These are phyloP conservation scores for Ustilago trichophora DNA, from an alignment of 1,284 basidiomycete species.

Conservation along the genomic window DNA sequence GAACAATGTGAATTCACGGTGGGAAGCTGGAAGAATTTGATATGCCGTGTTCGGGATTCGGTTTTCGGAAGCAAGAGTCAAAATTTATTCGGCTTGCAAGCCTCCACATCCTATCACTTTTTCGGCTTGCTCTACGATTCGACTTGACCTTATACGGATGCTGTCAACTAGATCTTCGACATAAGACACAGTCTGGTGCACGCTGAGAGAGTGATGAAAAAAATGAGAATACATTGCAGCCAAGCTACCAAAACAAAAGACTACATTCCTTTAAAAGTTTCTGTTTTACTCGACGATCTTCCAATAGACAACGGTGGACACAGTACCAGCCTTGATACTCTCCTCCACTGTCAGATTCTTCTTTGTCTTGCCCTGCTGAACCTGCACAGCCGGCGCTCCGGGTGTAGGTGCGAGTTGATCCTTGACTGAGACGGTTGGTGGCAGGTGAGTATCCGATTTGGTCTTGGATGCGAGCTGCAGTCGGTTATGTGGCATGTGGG, in stretches of 20 bases:
- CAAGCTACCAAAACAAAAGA: background rate
- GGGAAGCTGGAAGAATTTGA: background rate
- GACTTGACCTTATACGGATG: no score
- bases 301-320: slow-evolving; percentile 59
- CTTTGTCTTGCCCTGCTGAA: slow-evolving; percentile 33
- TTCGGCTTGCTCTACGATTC: background rate
- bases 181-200: no score
- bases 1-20: no score
- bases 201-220: no score
- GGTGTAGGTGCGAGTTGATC: slow-evolving; percentile 6
- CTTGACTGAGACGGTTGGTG: slow-evolving; percentile 11
- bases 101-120: slow-evolving; percentile 9
- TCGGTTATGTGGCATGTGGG: slow-evolving; percentile 62
- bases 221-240: background rate
- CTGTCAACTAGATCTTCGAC: no score
- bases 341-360: slow-evolving; percentile 47
- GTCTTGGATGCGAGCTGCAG: slow-evolving; percentile 55
- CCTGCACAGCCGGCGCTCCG: background rate
- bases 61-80: background rate
- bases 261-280: background rate
- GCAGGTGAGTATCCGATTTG: slow-evolving; percentile 36
- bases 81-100: background rate
- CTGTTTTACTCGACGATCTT: slow-evolving; percentile 35
- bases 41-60: background rate
- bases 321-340: slow-evolving; percentile 50